Base-by-base conservation (phyloP, 1,284 basidiomycete genomes). In the Polyporus tsugae region DNA sequence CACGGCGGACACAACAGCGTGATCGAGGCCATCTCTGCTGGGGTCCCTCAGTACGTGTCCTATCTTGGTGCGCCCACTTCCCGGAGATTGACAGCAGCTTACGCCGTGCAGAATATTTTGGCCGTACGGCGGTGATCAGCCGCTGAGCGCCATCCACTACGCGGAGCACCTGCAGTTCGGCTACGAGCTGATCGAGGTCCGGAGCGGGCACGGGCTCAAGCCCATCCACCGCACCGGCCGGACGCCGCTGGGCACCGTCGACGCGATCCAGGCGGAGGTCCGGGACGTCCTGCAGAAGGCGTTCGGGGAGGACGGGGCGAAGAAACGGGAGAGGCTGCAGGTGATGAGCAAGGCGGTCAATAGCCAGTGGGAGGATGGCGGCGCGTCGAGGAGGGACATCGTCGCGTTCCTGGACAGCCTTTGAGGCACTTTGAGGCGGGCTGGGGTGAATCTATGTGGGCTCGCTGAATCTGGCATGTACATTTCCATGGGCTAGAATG, bases 161-260 rank as follows among this genome's bases (percentile, higher is more conserved):
- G 60, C 70, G 2, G 65, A 72, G 15, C 42, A n/a, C 15, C 33
- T 35, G n/a, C 7, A 35, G 29, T 66, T 76, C n/a, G 76, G 74
- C 4, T 78, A 78, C 66, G 77, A 79, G 72, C 70, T 79, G 7
- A 57, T 77, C 60, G 76, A 79, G 63, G 74, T 75, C 13, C 75
- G 78, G 22, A 73, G 35, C 13, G 76, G 75, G 6, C 42, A 72
- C n/a, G 76, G 75, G 3, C 63, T 75, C 9, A 68, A 71, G 65
- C 70, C 66, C 29, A 61, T 75, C 59, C 67, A 68, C 35, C 71
- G 75, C 25, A 73, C 70, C 17, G 71, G 73, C 13, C 60, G 60
- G 17, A 62, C 60, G n/a, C 75, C 73, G 0, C 36, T 60, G 4
- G 72, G 72, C n/a, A 77, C 75, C 1, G 11, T 70, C n/a, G 73